A percentile compares a stretch with the other conserved stretches of the same genome.
Conservation (phyloP, 257 asterid species). For the Eucommia ulmoides region DNA sequence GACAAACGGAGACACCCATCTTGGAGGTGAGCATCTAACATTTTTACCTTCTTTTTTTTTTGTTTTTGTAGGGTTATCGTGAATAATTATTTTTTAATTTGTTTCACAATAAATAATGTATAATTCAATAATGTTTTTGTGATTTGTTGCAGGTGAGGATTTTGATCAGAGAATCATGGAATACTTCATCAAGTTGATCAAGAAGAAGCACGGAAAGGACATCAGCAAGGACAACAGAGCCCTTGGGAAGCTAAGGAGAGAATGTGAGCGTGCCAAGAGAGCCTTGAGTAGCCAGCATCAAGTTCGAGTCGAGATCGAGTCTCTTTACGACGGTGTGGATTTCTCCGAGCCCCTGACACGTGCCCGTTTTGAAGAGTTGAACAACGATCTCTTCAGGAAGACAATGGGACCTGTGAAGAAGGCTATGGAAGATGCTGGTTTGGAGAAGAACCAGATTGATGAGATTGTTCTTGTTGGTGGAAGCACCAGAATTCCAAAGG, state of each 20-base stretch:
- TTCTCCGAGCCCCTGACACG: constrained; percentile 83
- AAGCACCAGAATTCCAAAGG: constrained; percentile 83
- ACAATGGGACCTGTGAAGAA: constrained; percentile 89
- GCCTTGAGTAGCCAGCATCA: constrained; percentile 85
- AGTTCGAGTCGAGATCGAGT: constrained; percentile 77
- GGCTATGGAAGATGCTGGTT: constrained; percentile 83
- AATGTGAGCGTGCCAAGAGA: constrained; percentile 76
- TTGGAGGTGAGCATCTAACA: constrained; percentile 51
- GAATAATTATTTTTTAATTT: too few relatives aligned
- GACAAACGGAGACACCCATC: constrained; percentile 82
- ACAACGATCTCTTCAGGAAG: constrained; percentile 68
- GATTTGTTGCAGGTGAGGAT: constrained; percentile 63
- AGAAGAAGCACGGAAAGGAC: constrained; percentile 86
- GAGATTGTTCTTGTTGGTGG: constrained; percentile 91
- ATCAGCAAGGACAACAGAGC: constrained; percentile 79
- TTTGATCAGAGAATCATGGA: constrained; percentile 85
- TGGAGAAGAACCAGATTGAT: constrained; percentile 55
- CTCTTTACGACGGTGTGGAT: constrained; percentile 72
- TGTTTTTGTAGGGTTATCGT: too few relatives aligned
- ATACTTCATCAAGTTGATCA: constrained; percentile 68
- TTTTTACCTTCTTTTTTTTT: too few relatives aligned
- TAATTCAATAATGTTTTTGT: too few relatives aligned
- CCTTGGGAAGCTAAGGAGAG: constrained; percentile 78
- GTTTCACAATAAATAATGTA: too few relatives aligned
- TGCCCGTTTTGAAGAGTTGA: constrained; percentile 88